Conservation (phyloP, 2,329 filamentous ascomycete genomes). For the Monilinia fructicola region DNA sequence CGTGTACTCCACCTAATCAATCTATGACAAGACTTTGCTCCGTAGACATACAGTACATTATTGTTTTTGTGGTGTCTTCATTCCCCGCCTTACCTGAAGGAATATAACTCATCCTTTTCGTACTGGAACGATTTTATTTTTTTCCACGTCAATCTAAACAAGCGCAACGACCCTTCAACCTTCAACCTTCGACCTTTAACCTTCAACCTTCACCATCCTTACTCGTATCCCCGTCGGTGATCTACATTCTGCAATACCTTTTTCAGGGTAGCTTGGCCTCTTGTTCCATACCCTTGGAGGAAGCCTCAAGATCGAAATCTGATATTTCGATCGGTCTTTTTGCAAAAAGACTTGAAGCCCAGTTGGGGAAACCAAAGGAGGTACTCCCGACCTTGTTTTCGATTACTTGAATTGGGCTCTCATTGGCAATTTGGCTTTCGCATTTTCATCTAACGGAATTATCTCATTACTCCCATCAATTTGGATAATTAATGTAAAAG, state of each 20-base stretch:
- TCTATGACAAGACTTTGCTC: background rate
- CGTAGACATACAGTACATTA: too few relatives aligned
- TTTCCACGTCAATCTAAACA: conserved; percentile 13
- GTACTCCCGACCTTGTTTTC: conserved; percentile 8
- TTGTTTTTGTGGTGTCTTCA: background rate
- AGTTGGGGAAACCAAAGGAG: conserved; percentile 1
- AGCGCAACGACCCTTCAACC: conserved; percentile 7
- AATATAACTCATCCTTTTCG: background rate
- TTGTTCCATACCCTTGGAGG: background rate
- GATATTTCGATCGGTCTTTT: conserved; percentile 14
- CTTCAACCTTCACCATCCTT: background rate
- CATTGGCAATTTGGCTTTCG: background rate
- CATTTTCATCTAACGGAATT: conserved; percentile 2
- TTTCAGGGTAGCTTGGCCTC: background rate
- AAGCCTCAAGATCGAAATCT: conserved; percentile 15
- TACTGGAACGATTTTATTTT: background rate
- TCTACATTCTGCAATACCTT: conserved; percentile 6
- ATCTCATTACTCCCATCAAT: background rate
- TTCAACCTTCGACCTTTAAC: too few relatives aligned
- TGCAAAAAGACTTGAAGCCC: background rate
- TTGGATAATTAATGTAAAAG: conserved; percentile 14
- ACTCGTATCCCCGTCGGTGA: conserved; percentile 2
- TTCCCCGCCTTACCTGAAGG: background rate
- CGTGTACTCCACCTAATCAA: background rate
- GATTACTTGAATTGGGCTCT: conserved; percentile 11